Base-by-base conservation (phyloP, 2,329 filamentous ascomycete species). In the Macrophomina tecta region DNA sequence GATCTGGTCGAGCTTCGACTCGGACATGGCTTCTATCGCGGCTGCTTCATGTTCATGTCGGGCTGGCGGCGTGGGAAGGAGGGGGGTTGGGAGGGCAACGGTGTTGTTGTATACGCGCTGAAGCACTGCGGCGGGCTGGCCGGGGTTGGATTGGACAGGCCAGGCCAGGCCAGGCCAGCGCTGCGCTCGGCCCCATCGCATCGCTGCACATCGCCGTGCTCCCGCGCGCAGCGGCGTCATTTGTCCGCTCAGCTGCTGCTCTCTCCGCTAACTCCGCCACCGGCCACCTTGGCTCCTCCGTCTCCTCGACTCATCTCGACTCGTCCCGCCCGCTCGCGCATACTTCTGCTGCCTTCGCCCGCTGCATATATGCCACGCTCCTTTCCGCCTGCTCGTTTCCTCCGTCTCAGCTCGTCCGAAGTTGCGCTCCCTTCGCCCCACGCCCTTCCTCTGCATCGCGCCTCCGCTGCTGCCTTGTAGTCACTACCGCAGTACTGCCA, bases 1-100 rank as follows among this genome's bases (percentile, higher is more conserved):
- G 74, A 97, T 87, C 74, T 93, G 93, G 82, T 97, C 94, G 75
- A 97, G 85, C 69, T 87, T 80, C 42, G 78, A 83, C 76, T 89
- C 86, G 72, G 87, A 83, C 88, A 91, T 90, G 45, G 58, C 58
- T 28, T 28, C 58, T 62, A 62, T 49, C 58, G 58, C n/a, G 30
- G 58, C 45, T 62, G 58, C 45, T 12, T 49, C 58, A 62, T 62
- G 16, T n/a, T 34, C 30, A 34, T 52, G 51, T 32, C 52, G 45
- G 30, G 11, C 18, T 53, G 16, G 42, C 28, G 34, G 34, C 16
- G 63, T 18, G 12, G 42, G 53, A 45, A n/a, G 64, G 45, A 12
- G 30, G 64, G 28, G 56, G 38, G 38, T 23, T 23, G 23, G 6
- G 63, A 18, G 28, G 30, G 40, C 16, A 30, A 52, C 18, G 52